Conservation (phyloP, 352 stramenopile species). For the Proteromonas lacertae region DNA sequence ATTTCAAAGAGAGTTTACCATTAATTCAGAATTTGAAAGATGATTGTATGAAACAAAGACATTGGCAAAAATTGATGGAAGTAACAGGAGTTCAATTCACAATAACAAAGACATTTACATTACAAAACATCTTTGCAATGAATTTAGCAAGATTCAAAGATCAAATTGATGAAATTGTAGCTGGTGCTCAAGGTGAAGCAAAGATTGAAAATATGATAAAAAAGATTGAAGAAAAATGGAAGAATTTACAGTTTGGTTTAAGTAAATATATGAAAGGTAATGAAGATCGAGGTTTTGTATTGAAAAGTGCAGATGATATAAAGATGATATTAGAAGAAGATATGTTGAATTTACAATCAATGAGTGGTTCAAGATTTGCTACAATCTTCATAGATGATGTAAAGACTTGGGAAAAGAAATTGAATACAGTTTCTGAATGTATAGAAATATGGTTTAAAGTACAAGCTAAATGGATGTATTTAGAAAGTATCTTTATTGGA, state of each 20-base stretch:
- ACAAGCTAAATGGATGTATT: slow-evolving; percentile 41
- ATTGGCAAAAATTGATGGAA: slow-evolving; percentile 35
- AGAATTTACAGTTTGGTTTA: slow-evolving; percentile 31
- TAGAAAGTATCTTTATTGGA: slow-evolving; percentile 50
- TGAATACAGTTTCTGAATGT: slow-evolving; percentile 40
- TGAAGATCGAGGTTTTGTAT: slow-evolving; percentile 28
- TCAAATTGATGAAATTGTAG: slow-evolving; percentile 27
- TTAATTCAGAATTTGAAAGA: slow-evolving; percentile 20
- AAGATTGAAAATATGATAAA: slow-evolving; percentile 43
- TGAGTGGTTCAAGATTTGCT: slow-evolving; percentile 43
- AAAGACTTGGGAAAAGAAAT: slow-evolving; percentile 25
- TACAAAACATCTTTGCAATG: slow-evolving; percentile 31
- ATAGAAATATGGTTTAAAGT: slow-evolving; percentile 54
- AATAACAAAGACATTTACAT: slow-evolving; percentile 22
- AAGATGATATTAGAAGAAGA: slow-evolving; percentile 50
- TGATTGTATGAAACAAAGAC: slow-evolving; percentile 34
- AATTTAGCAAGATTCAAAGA: slow-evolving; percentile 30
- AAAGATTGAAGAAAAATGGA: slow-evolving; percentile 41
- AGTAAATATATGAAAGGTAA: slow-evolving; percentile 30
- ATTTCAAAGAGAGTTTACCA: slow-evolving; percentile 17
- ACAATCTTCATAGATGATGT: slow-evolving; percentile 40
- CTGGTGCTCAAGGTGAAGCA: slow-evolving; percentile 45
- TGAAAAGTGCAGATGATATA: slow-evolving; percentile 28
- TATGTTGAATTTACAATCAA: slow-evolving; percentile 36
- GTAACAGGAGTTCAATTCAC: slow-evolving; percentile 13